phyloP scores from a whole-genome alignment of 2,329 filamentous ascomycete species.

The Fusarium globosum region DNA sequence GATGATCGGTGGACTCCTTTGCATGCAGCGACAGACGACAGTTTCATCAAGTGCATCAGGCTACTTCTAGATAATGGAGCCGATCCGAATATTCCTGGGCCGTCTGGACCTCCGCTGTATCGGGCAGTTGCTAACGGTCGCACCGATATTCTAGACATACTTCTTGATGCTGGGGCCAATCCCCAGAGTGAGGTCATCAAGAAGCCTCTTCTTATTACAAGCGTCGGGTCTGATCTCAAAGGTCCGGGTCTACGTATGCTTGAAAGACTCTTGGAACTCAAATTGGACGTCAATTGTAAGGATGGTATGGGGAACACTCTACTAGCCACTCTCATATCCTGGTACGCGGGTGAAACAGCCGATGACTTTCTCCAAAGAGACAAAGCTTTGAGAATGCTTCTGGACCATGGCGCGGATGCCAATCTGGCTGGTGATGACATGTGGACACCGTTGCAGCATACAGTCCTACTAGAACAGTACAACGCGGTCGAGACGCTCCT shows the following conservation, averaged over 20 bases:
- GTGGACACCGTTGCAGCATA: not conserved
- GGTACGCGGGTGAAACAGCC: no score
- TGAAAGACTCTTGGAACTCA: not conserved
- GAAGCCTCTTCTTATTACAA: not conserved
- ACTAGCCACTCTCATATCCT: not conserved
- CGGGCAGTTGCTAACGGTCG: not conserved
- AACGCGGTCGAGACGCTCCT: not conserved
- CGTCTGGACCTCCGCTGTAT: not conserved
- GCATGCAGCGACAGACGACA: not conserved
- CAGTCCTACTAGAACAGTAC: accelerated
- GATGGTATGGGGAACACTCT: accelerated
- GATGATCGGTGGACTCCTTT: not conserved
- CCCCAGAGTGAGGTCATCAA: not conserved
- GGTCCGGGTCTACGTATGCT: no score
- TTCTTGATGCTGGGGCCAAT: not conserved
- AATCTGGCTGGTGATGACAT: accelerated
- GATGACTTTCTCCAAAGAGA: no score
- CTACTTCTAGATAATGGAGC: not conserved
- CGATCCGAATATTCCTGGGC: not conserved
- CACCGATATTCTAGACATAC: not conserved
- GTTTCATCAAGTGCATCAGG: not conserved
- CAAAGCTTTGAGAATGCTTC: not conserved
- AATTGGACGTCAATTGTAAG: not conserved
- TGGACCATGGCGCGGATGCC: not conserved
- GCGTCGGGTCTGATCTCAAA: no score